phyloP scores from a whole-genome alignment of 305 asterid genomes.

The Solanum hybrid region DNA sequence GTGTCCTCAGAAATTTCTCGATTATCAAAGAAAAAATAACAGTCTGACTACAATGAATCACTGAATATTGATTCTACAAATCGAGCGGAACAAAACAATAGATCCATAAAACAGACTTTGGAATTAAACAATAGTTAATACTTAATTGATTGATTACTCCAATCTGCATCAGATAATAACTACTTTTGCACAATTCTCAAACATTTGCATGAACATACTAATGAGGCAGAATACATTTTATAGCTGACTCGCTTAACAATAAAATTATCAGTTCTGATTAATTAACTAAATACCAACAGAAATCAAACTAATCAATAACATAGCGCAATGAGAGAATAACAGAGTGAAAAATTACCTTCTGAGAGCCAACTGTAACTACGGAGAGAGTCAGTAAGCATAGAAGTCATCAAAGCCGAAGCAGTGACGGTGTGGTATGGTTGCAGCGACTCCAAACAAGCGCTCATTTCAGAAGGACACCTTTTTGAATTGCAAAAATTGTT shows the following conservation, averaged over 20 bases:
- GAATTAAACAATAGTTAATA: background rate
- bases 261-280: background rate
- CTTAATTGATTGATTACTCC: background rate
- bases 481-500: background rate
- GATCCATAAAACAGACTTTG: background rate
- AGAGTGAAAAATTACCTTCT: conserved; percentile 41
- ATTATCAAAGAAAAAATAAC: background rate
- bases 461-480: conserved; percentile 76
- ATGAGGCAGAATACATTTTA: background rate
- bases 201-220: background rate
- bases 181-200: background rate
- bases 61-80: background rate
- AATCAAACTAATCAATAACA: background rate
- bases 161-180: background rate
- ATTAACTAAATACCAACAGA: background rate
- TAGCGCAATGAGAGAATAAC: background rate
- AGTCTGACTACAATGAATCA: background rate
- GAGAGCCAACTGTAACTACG: conserved; percentile 77
- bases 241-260: background rate
- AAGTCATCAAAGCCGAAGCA: conserved; percentile 92
- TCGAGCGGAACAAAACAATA: background rate
- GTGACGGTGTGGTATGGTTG: conserved; percentile 82
- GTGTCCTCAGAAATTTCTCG: background rate
- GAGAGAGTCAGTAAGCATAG: conserved; percentile 76
- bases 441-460: conserved; percentile 74